Conservation (phyloP, 2,329 filamentous ascomycete species). For the Graphilbum ipis-grandicollis region DNA sequence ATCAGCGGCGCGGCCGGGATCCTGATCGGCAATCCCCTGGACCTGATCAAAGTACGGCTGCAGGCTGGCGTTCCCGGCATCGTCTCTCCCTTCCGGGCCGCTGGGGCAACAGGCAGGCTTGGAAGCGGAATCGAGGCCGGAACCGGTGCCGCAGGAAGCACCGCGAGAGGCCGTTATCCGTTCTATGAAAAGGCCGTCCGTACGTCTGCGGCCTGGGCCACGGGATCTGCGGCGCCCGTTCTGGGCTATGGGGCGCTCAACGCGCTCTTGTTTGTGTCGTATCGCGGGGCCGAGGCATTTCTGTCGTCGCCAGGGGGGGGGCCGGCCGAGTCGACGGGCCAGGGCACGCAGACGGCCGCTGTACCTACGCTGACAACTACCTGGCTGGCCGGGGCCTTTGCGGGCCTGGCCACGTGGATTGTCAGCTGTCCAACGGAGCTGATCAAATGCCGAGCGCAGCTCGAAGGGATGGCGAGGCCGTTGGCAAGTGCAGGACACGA, state of each 20-base stretch:
- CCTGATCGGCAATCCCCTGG: conserved; percentile 70
- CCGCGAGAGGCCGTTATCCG: too few species aligned
- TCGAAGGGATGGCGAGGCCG: too few species aligned
- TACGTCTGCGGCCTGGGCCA: conserved; percentile 14
- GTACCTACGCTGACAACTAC: conserved; percentile 32
- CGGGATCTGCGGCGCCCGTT: conserved; percentile 69
- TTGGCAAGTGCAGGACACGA: too few species aligned
- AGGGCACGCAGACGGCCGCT: too few species aligned
- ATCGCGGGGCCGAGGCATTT: conserved; percentile 62
- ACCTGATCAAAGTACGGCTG: conserved; percentile 53
- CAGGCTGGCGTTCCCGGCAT: conserved; percentile 64
- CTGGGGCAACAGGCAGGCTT: too few species aligned
- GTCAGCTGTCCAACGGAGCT: conserved; percentile 81
- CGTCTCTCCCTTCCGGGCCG: conserved; percentile 75
- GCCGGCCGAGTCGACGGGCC: background rate
- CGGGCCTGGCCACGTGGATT: conserved; percentile 71
- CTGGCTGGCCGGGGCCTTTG: conserved; percentile 64
- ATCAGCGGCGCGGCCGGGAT: conserved; percentile 74
- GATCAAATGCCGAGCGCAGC: conserved; percentile 75
- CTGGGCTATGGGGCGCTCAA: conserved; percentile 84
- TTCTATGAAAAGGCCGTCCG: background rate
- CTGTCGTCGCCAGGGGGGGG: conserved; percentile 24
- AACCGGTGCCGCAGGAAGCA: too few species aligned
- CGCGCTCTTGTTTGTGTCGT: conserved; percentile 74
- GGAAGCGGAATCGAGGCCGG: too few species aligned